These are phyloP conservation scores for Silene conica DNA, from an alignment of 148 eudicot species.

Conservation along the genomic window DNA sequence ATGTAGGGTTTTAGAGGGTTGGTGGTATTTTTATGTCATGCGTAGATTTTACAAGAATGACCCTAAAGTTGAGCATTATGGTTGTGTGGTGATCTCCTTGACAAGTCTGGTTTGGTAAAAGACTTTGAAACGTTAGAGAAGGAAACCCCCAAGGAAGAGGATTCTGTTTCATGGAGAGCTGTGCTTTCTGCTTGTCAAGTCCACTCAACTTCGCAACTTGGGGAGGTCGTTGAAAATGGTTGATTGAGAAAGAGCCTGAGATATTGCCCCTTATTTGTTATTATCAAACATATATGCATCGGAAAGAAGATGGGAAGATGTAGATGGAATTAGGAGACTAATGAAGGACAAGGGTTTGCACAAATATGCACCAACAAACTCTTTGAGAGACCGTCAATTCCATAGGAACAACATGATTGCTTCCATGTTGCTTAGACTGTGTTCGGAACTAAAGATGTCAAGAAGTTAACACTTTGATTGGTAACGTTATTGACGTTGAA, in stretches of 20 bases:
- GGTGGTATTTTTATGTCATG: conserved; percentile 64
- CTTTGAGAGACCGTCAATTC: background rate
- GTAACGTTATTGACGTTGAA: too few relatives aligned
- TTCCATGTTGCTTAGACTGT: conserved; percentile 23
- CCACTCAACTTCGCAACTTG: conserved; percentile 41
- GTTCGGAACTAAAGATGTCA: conserved; percentile 23
- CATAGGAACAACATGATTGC: conserved; percentile 22
- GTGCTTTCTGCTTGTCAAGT: conserved; percentile 52
- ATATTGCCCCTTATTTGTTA: conserved; percentile 44
- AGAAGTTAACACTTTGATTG: background rate
- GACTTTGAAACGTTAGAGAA: conserved; percentile 35
- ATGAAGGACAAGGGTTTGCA: conserved; percentile 40
- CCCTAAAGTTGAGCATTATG: conserved; percentile 55
- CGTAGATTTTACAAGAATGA: conserved; percentile 40
- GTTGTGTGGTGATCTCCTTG: conserved; percentile 60
- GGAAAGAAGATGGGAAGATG: conserved; percentile 52
- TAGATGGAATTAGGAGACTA: conserved; percentile 38
- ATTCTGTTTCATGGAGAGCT: conserved; percentile 50
- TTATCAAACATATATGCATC: conserved; percentile 53
- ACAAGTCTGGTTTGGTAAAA: conserved; percentile 40
- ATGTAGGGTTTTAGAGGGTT: conserved; percentile 55
- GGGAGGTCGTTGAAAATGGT: conserved; percentile 43
- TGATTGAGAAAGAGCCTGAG: conserved; percentile 46
- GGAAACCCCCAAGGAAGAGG: conserved; percentile 33
- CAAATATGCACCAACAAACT: conserved; percentile 17